Percentiles rank a stretch among this genome's conserved stretches.
Evolutionary conservation across 257 asterid species (phyloP).

Genomic region (Solanum lycopersicoides): DNA sequence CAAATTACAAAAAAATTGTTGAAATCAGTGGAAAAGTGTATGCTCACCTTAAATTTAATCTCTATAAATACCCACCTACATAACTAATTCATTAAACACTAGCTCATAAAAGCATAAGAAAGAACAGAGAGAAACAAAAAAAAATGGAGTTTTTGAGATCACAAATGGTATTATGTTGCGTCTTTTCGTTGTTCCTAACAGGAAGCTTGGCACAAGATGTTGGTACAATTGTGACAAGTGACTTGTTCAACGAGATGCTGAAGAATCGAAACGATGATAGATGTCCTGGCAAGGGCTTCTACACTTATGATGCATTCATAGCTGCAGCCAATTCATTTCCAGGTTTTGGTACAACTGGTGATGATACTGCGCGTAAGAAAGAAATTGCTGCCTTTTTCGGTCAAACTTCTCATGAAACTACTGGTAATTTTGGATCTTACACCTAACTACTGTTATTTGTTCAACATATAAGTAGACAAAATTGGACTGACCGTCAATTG

Average conservation of each 20-base stretch:
- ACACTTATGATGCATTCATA: constrained; percentile 20
- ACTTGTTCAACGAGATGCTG: constrained; percentile 11
- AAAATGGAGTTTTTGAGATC: neutral
- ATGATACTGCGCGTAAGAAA: constrained; percentile 3
- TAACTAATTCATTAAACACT: neutral
- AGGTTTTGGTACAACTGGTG: constrained; percentile 25
- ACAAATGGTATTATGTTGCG: neutral
- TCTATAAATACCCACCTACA: neutral
- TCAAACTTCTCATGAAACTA: constrained; percentile 26
- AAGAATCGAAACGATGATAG: constrained; percentile 2
- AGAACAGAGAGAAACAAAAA: neutral
- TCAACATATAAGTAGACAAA: too few relatives aligned
- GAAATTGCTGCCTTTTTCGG: constrained; percentile 23
- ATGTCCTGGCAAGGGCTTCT: constrained; percentile 17
- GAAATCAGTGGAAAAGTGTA: neutral
- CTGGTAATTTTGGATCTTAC: neutral
- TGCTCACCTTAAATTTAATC: neutral
- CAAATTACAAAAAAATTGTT: neutral
- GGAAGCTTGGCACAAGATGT: neutral
- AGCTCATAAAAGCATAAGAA: neutral
- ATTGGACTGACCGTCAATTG: too few relatives aligned
- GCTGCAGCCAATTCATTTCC: constrained; percentile 16
- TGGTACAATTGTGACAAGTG: neutral
- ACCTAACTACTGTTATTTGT: too few relatives aligned
- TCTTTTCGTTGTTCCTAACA: neutral